phyloP scores from a whole-genome alignment of 2,329 filamentous ascomycete species.

The Fusarium incarnatum region DNA sequence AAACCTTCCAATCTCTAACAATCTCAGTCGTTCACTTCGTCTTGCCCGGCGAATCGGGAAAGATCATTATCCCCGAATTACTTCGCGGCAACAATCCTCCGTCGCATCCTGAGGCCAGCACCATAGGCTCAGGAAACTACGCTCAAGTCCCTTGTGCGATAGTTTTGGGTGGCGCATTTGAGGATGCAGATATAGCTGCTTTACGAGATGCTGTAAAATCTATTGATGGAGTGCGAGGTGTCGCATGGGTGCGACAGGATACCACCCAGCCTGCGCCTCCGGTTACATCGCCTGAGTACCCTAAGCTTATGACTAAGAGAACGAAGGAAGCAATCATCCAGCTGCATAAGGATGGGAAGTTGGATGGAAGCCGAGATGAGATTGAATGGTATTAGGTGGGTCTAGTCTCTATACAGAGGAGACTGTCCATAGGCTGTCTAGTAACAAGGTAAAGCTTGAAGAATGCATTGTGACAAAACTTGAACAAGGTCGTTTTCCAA shows the following conservation, averaged over 20 bases:
- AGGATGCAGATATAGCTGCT: constrained; percentile 11
- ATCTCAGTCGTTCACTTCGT: constrained; percentile 25
- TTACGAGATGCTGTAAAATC: constrained; percentile 10
- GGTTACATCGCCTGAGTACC: constrained; percentile 26
- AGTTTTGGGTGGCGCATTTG: constrained; percentile 19
- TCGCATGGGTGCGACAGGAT: constrained; percentile 31
- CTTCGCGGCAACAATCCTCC: neutral
- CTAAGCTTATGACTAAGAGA: constrained; percentile 20
- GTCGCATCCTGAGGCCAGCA: constrained; percentile 6
- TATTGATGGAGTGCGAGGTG: neutral
- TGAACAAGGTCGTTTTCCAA: neutral
- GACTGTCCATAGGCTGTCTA: neutral
- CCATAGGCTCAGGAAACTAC: constrained; percentile 21
- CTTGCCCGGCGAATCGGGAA: constrained; percentile 24
- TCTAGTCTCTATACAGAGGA: neutral
- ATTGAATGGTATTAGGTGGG: constrained; percentile 29
- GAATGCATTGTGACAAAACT: neutral
- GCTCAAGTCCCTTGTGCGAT: neutral
- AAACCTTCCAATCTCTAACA: too few relatives aligned
- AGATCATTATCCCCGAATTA: constrained; percentile 15
- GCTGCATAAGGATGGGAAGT: constrained; percentile 9
- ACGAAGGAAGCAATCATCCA: constrained; percentile 27
- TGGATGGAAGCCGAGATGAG: constrained; percentile 9
- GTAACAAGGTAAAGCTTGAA: neutral
- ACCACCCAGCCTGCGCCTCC: constrained; percentile 7